Percentiles rank a stretch among this genome's conserved stretches.
These are phyloP conservation scores for Yarrowia phangngaensis DNA, from an alignment of 805 yeast species.

Conservation along the genomic window DNA sequence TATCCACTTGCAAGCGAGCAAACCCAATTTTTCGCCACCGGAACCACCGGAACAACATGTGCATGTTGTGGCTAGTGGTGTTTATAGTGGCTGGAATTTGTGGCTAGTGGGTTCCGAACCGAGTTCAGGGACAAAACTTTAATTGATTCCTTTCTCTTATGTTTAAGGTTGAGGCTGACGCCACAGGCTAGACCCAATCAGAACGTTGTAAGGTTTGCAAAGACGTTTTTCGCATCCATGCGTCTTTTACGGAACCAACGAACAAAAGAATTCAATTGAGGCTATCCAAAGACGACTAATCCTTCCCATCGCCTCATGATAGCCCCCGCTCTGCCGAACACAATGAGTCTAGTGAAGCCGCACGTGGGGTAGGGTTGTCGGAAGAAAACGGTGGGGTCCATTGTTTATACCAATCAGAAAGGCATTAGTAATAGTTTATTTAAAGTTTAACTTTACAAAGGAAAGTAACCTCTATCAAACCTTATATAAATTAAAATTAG, in stretches of 20 bases:
- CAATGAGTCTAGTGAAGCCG: not conserved
- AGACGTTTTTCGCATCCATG: too few species aligned
- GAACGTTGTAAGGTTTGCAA: not conserved
- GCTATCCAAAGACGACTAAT: too few species aligned
- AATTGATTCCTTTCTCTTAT: not conserved
- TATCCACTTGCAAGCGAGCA: not conserved
- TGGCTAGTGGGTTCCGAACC: slow-evolving; percentile 20
- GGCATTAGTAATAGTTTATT: too few species aligned
- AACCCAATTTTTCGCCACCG: not conserved
- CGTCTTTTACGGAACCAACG: too few species aligned
- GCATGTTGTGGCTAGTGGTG: slow-evolving; percentile 21
- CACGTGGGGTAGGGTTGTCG: not conserved
- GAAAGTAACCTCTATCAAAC: too few species aligned
- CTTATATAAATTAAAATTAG: too few species aligned
- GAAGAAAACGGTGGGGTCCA: slow-evolving; percentile 19
- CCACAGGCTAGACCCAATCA: slow-evolving; percentile 7
- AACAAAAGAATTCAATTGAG: too few species aligned
- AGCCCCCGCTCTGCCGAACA: too few species aligned
- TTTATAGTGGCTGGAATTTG: slow-evolving; percentile 4
- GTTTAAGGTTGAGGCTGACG: slow-evolving; percentile 15
- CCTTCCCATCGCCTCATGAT: too few species aligned
- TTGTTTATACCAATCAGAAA: too few species aligned
- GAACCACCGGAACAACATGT: slow-evolving; percentile 18
- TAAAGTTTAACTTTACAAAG: too few species aligned
- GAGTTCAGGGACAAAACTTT: not conserved